A percentile compares a stretch with the other conserved stretches of the same genome.
Conservation (phyloP, 164 flowering plant species). For the grape (Vitis vinifera) region DNA sequence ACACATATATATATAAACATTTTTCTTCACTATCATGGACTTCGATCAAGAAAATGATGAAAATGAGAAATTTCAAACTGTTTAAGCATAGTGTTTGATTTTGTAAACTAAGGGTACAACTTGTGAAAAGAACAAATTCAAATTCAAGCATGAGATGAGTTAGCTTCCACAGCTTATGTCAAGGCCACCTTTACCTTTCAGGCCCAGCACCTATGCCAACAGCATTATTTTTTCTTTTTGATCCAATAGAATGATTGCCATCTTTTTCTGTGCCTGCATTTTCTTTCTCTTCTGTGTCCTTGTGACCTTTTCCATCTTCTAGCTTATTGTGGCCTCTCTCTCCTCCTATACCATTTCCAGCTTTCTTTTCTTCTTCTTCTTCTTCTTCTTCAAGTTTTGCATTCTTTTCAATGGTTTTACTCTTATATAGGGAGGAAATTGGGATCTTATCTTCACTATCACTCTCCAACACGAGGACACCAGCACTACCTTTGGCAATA, state of each 20-base stretch:
- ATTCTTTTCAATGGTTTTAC: not conserved
- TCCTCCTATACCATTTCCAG: too few species aligned
- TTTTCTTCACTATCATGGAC: too few species aligned
- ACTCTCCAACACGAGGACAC: slow-evolving; percentile 9
- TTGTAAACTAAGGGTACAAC: too few species aligned
- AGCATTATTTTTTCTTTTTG: not conserved
- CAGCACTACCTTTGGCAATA: not conserved
- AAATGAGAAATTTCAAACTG: too few species aligned
- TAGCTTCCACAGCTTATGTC: too few species aligned
- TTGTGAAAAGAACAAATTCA: too few species aligned
- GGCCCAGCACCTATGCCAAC: slow-evolving; percentile 3
- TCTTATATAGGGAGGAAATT: slow-evolving; percentile 18
- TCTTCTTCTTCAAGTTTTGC: not conserved
- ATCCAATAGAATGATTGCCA: not conserved
- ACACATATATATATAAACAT: too few species aligned
- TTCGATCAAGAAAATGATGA: too few species aligned
- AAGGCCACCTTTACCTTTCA: slow-evolving; percentile 13
- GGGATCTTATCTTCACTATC: slow-evolving; percentile 26
- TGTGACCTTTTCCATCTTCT: not conserved
- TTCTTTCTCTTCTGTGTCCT: not conserved
- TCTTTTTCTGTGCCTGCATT: slow-evolving; percentile 2
- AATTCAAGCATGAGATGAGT: too few species aligned
- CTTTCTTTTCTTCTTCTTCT: not conserved
- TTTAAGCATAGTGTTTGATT: too few species aligned
- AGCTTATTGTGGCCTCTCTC: too few species aligned